Conservation (phyloP, 164 flowering plant species). For the Stephania yunnanensis region DNA sequence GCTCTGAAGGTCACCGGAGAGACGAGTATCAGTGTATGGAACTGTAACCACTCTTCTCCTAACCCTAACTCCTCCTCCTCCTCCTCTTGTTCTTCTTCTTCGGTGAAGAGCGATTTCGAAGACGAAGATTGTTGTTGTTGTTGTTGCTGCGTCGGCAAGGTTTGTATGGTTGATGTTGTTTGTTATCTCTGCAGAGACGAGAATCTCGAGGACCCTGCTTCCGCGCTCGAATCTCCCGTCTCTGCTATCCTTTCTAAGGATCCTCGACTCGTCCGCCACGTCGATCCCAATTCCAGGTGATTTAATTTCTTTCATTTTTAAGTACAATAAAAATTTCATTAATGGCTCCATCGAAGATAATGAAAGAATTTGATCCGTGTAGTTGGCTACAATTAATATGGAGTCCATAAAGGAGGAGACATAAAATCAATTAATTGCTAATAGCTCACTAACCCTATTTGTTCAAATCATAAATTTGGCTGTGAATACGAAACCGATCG, state of each 20-base stretch:
- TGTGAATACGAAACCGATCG: too few relatives aligned
- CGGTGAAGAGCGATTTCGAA: neutral
- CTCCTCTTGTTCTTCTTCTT: neutral
- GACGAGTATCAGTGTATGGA: constrained; percentile 59
- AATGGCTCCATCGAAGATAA: too few relatives aligned
- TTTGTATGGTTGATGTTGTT: constrained; percentile 78
- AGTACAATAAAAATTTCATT: too few relatives aligned
- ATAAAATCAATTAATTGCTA: too few relatives aligned
- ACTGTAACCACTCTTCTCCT: constrained; percentile 37
- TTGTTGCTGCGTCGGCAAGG: constrained; percentile 72
- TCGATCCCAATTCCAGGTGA: constrained; percentile 65
- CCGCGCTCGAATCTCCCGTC: constrained; percentile 58
- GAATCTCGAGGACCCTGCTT: constrained; percentile 40
- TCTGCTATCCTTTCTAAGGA: constrained; percentile 36
- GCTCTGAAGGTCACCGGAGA: constrained; percentile 55
- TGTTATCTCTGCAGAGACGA: constrained; percentile 56
- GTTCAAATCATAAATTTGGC: too few relatives aligned
- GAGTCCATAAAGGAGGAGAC: too few relatives aligned
- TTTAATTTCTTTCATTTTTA: neutral
- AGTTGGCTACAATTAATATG: too few relatives aligned
- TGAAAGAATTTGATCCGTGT: too few relatives aligned
- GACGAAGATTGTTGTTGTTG: constrained; percentile 35
- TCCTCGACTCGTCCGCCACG: constrained; percentile 45
- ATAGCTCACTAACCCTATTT: too few relatives aligned
- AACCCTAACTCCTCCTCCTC: too few relatives aligned